These are phyloP conservation scores for Dothistroma pini DNA, from an alignment of 2,329 filamentous ascomycete genomes.

Conservation along the genomic window DNA sequence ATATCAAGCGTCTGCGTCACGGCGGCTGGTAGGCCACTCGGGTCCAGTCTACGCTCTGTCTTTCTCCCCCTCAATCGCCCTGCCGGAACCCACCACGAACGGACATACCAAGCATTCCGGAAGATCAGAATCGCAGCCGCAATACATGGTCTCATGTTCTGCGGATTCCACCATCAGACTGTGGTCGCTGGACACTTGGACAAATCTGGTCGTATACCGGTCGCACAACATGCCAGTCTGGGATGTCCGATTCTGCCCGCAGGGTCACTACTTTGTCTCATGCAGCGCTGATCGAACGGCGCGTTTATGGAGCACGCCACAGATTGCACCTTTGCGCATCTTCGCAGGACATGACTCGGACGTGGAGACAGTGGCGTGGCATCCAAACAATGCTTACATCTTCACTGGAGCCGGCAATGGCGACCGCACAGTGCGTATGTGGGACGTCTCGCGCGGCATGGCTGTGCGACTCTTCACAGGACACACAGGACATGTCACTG, in stretches of 20 bases:
- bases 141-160: conserved; percentile 81
- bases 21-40: conserved; percentile 78
- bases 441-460: conserved; percentile 82
- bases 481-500: conserved; percentile 81
- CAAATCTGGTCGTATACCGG: conserved; percentile 91
- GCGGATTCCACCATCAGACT: conserved; percentile 84
- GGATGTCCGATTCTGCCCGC: conserved; percentile 84
- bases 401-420: conserved; percentile 76
- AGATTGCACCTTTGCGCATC: conserved; percentile 81
- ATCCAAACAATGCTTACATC: conserved; percentile 88
- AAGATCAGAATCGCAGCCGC: conserved; percentile 54
- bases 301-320: conserved; percentile 87
- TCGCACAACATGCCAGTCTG: conserved; percentile 87
- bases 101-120: conserved; percentile 37
- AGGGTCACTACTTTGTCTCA: conserved; percentile 91
- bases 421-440: conserved; percentile 95
- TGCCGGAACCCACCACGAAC: conserved; percentile 33
- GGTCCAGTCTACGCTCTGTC: conserved; percentile 84
- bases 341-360: conserved; percentile 90
- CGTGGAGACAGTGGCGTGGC: conserved; percentile 89
- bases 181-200: conserved; percentile 89
- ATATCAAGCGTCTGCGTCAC: conserved; percentile 62
- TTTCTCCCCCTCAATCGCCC: conserved; percentile 69
- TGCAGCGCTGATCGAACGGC: conserved; percentile 86
- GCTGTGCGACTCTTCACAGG: conserved; percentile 90